Evolutionary conservation across 1,284 basidiomycete species (phyloP).

Genomic region (Ceratobasidium sp.): DNA sequence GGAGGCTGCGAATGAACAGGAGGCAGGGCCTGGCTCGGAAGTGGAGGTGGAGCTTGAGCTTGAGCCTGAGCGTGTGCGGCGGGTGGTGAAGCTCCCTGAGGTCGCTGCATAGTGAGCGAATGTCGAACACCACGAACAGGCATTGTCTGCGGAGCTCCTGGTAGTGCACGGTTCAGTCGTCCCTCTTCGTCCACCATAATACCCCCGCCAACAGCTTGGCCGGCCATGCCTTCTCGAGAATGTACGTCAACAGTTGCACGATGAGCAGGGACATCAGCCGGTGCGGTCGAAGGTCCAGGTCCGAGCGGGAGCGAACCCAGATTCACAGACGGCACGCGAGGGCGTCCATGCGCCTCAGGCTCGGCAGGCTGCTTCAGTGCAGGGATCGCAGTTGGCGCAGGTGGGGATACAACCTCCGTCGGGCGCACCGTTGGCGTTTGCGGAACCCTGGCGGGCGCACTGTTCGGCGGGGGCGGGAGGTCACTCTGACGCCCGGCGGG

Average conservation of each 20-base stretch:
- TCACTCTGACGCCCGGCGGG: not conserved
- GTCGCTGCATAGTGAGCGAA: conserved; percentile 24
- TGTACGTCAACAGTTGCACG: conserved; percentile 42
- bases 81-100: not conserved
- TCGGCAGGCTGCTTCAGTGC: not conserved
- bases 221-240: conserved; percentile 9
- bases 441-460: not conserved
- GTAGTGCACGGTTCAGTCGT: conserved; percentile 13
- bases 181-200: conserved; percentile 39
- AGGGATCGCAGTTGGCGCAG: not conserved
- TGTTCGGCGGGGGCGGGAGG: not conserved
- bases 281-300: not conserved
- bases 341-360: conserved; percentile 14
- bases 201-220: no score
- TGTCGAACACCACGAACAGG: conserved; percentile 16
- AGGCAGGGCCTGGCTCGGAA: conserved; percentile 3
- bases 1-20: conserved; percentile 21
- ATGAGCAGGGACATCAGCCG: conserved; percentile 16
- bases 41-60: no score
- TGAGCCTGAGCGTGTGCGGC: not conserved
- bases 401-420: not conserved
- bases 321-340: conserved; percentile 30
- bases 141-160: conserved; percentile 30
- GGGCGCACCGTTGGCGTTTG: conserved; percentile 10
- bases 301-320: not conserved